A percentile compares a stretch with the other conserved stretches of the same genome.
Evolutionary conservation across 2,329 filamentous ascomycete species (phyloP).

Genomic region (Westerdykella ornata): DNA sequence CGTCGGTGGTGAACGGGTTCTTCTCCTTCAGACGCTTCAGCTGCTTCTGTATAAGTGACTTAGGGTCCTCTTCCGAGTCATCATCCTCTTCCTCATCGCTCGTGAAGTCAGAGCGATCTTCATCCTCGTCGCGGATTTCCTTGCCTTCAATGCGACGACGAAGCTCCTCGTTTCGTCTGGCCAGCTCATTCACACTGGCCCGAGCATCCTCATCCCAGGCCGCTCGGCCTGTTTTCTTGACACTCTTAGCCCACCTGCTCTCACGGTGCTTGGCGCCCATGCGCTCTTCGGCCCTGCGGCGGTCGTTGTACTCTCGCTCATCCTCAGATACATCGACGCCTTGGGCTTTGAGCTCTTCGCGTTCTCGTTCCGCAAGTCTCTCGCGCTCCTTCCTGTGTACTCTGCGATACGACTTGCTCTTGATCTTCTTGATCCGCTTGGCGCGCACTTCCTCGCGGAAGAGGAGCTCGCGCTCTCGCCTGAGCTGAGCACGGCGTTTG

Average conservation of each 20-base stretch:
- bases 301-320: conserved; percentile 60
- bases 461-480: conserved; percentile 73
- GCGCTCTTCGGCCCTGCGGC: conserved; percentile 71
- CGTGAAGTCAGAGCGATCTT: conserved; percentile 46
- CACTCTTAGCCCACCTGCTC: conserved; percentile 85
- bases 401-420: conserved; percentile 89
- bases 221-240: conserved; percentile 70
- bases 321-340: conserved; percentile 57
- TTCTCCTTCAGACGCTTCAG: conserved; percentile 36
- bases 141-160: conserved; percentile 72
- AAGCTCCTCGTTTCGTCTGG: conserved; percentile 73
- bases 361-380: conserved; percentile 51
- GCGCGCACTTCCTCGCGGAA: conserved; percentile 84
- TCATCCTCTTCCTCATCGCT: conserved; percentile 52
- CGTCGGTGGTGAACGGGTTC: conserved; percentile 51
- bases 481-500: conserved; percentile 65
- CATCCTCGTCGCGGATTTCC: conserved; percentile 44
- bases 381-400: conserved; percentile 78
- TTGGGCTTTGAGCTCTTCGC: conserved; percentile 52
- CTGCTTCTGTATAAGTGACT: conserved; percentile 28
- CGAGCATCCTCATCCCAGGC: conserved; percentile 87
- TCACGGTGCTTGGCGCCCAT: conserved; percentile 81
- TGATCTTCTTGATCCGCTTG: conserved; percentile 97
- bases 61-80: conserved; percentile 52
- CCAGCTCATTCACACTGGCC: conserved; percentile 71